These are phyloP conservation scores for Pholiota conissans DNA, from an alignment of 768 basidiomycete species.

Conservation along the genomic window DNA sequence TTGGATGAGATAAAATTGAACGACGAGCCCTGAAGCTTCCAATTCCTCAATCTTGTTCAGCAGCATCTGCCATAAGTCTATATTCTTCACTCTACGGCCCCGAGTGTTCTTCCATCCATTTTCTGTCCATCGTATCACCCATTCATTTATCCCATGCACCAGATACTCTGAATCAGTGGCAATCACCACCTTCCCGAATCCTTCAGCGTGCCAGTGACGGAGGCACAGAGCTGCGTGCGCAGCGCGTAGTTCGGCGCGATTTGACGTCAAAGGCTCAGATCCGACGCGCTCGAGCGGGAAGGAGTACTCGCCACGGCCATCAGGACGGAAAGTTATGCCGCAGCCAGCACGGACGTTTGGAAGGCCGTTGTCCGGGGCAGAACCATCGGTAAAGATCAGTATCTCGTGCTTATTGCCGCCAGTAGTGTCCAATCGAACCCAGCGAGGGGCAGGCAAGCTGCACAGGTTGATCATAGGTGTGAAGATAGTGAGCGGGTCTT, in stretches of 20 bases:
- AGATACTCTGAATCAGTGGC: constrained; percentile 16
- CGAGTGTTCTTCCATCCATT: constrained; percentile 8
- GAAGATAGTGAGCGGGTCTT: not conserved
- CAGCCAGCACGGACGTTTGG: not conserved
- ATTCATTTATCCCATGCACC: constrained; percentile 7
- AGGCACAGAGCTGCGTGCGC: not conserved
- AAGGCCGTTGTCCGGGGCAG: constrained; percentile 1
- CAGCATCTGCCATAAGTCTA: constrained; percentile 9
- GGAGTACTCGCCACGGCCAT: not conserved
- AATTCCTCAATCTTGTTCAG: not conserved
- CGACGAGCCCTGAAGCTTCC: not conserved
- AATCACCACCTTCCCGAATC: constrained; percentile 9
- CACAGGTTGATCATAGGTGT: constrained; percentile 4
- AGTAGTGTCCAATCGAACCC: not conserved
- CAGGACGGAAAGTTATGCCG: constrained; percentile 1
- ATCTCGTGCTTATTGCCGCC: not conserved
- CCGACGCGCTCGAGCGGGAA: constrained; percentile 1
- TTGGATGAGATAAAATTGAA: constrained; percentile 8
- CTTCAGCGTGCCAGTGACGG: constrained; percentile 7
- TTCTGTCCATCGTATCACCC: constrained; percentile 4
- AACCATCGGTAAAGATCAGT: constrained; percentile 1
- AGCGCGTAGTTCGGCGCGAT: constrained; percentile 14
- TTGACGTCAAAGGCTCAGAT: not conserved
- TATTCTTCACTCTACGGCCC: constrained; percentile 4
- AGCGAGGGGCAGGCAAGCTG: constrained; percentile 1